These are phyloP conservation scores for Ceratocystis colombiana DNA, from an alignment of 2,329 filamentous ascomycete genomes.

Conservation along the genomic window DNA sequence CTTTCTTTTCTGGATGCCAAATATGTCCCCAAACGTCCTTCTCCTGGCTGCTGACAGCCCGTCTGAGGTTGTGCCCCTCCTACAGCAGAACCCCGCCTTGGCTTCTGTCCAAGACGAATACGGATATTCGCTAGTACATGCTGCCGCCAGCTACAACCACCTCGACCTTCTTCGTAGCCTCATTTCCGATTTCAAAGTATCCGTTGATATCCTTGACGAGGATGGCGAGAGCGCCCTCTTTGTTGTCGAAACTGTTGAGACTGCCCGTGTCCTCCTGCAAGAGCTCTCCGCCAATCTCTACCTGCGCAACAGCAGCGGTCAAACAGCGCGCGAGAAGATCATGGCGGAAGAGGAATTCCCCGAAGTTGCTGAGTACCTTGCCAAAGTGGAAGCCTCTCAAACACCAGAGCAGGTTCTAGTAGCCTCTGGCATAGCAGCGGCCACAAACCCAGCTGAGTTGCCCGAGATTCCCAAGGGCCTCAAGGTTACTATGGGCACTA, in stretches of 20 bases:
- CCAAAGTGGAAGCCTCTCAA: slow-evolving; percentile 31
- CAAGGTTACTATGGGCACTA: slow-evolving; percentile 64
- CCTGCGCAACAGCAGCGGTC: slow-evolving; percentile 60
- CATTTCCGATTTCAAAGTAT: slow-evolving; percentile 63
- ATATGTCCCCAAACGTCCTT: slow-evolving; percentile 53
- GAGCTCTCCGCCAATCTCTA: slow-evolving; percentile 63
- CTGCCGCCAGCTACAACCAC: slow-evolving; percentile 86
- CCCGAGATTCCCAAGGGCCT: slow-evolving; percentile 55
- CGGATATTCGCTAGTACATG: slow-evolving; percentile 89
- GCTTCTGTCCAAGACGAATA: slow-evolving; percentile 76
- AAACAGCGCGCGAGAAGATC: slow-evolving; percentile 74
- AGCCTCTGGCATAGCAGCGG: slow-evolving; percentile 14
- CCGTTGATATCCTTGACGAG: slow-evolving; percentile 75
- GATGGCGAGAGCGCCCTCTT: slow-evolving; percentile 93
- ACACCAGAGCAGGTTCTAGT: slow-evolving; percentile 26
- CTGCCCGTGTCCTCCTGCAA: slow-evolving; percentile 70
- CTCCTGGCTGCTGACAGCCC: slow-evolving; percentile 76
- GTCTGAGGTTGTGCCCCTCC: slow-evolving; percentile 59
- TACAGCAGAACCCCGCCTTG: slow-evolving; percentile 63
- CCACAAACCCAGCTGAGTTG: slow-evolving; percentile 14
- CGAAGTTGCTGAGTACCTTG: slow-evolving; percentile 62
- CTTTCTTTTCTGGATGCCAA: not conserved
- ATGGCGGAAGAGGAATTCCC: slow-evolving; percentile 68
- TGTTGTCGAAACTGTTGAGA: slow-evolving; percentile 70
- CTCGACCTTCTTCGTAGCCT: slow-evolving; percentile 66